Evolutionary conservation across 257 asterid species (phyloP).

Genomic region (Capsicum baccatum): DNA sequence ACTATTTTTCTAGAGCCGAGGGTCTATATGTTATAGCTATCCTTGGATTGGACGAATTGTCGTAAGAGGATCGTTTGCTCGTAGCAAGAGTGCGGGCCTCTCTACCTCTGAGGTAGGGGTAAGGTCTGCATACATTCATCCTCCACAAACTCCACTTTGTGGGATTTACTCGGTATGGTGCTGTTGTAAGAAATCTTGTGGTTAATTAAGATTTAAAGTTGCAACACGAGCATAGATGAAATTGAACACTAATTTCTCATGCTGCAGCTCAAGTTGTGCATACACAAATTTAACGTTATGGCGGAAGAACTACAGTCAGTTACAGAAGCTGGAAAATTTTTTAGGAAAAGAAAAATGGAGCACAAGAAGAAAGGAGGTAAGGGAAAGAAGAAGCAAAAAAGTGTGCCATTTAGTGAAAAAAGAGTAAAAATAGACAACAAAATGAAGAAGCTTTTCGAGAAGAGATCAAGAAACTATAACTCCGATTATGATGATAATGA

Average conservation of each 20-base stretch:
- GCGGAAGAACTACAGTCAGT: slow-evolving; percentile 30
- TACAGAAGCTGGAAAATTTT: slow-evolving; percentile 41
- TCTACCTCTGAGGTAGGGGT: no score
- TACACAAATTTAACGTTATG: not conserved
- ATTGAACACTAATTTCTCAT: not conserved
- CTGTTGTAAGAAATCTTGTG: not conserved
- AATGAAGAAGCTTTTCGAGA: slow-evolving; percentile 63
- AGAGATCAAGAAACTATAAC: slow-evolving; percentile 76
- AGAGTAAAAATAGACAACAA: slow-evolving; percentile 54
- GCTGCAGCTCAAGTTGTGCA: not conserved
- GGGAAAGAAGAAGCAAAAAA: slow-evolving; percentile 54
- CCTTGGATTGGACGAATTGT: no score
- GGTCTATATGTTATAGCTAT: no score
- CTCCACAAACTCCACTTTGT: no score
- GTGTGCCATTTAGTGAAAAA: slow-evolving; percentile 45
- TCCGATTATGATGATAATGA: slow-evolving; percentile 58
- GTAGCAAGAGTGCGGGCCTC: no score
- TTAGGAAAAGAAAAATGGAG: slow-evolving; percentile 48
- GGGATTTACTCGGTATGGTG: no score
- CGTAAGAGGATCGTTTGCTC: no score
- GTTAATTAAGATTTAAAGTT: not conserved
- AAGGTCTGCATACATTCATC: no score
- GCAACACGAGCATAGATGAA: not conserved
- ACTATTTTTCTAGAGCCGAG: no score
- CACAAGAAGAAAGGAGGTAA: slow-evolving; percentile 49